Conservation (phyloP, 306 rosid species). For the Prunus davidiana region DNA sequence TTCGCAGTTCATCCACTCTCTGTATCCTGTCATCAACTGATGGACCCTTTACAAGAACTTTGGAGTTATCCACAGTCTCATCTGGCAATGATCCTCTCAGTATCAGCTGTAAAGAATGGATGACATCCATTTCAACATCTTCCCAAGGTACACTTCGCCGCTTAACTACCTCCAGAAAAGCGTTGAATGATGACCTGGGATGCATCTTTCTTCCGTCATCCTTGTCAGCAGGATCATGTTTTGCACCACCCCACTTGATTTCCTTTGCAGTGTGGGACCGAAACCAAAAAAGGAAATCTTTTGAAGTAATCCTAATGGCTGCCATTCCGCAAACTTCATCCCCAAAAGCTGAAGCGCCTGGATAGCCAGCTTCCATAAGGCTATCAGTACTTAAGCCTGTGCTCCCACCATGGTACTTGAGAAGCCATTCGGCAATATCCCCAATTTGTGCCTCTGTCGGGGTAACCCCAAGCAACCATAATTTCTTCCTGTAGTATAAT, state of each 20-base stretch:
- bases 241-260: conserved; percentile 46
- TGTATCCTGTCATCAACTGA: conserved; percentile 36
- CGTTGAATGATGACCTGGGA: conserved; percentile 49
- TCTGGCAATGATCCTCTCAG: conserved; percentile 38
- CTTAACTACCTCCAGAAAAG: conserved; percentile 47
- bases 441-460: conserved; percentile 32
- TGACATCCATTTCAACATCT: conserved; percentile 48
- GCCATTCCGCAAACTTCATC: conserved; percentile 45
- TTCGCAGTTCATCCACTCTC: conserved; percentile 33
- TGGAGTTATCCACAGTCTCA: conserved; percentile 24
- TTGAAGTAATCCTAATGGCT: conserved; percentile 34
- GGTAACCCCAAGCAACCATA: conserved; percentile 39
- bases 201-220: conserved; percentile 45
- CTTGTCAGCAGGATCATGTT: conserved; percentile 39
- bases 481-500: conserved; percentile 35
- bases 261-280: conserved; percentile 44
- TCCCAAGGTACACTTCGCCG: conserved; percentile 39
- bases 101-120: conserved; percentile 46
- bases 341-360: conserved; percentile 39
- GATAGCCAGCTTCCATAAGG: conserved; percentile 45
- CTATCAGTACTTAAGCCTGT: conserved; percentile 46
- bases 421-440: conserved; percentile 40
- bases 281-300: conserved; percentile 48
- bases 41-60: conserved; percentile 33
- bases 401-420: conserved; percentile 39